Percentiles rank a stretch among this genome's conserved stretches.
phyloP scores from a whole-genome alignment of 2,329 filamentous ascomycete genomes.

The Colletotrichum tropicale region DNA sequence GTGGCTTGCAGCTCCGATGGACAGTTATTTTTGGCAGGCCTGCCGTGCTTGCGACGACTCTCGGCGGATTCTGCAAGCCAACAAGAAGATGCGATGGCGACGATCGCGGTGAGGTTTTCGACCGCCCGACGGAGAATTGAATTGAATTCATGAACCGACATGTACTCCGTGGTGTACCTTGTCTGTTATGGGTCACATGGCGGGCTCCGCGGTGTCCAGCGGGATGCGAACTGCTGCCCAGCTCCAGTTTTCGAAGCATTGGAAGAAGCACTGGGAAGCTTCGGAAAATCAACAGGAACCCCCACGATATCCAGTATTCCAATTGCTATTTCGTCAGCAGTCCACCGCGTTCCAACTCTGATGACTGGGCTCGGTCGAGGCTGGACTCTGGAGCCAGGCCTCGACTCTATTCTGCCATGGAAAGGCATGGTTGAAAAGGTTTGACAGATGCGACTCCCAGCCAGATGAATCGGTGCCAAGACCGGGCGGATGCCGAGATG shows the following conservation, averaged over 20 bases:
- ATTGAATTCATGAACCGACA: background rate
- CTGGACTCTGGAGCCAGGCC: background rate
- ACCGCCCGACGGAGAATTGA: background rate
- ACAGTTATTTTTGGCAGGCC: background rate
- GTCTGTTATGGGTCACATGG: background rate
- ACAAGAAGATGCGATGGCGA: background rate
- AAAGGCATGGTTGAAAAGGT: background rate
- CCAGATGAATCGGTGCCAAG: background rate
- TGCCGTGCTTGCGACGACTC: background rate
- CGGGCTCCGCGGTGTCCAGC: background rate
- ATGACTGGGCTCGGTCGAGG: background rate
- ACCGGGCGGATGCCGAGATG: background rate
- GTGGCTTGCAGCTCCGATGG: constrained; percentile 2
- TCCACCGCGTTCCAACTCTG: background rate
- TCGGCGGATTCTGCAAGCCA: background rate
- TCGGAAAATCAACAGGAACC: background rate
- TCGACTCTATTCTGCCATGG: background rate
- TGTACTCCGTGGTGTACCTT: background rate
- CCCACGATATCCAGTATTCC: background rate
- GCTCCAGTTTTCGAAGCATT: background rate
- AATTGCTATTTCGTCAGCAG: constrained; percentile 1
- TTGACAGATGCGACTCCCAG: background rate
- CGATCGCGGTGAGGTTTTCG: background rate
- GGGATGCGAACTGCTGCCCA: background rate
- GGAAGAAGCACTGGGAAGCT: background rate